Evolutionary conservation across 768 basidiomycete species (phyloP).

Genomic region (Rhodotorula sphaerocarpa): DNA sequence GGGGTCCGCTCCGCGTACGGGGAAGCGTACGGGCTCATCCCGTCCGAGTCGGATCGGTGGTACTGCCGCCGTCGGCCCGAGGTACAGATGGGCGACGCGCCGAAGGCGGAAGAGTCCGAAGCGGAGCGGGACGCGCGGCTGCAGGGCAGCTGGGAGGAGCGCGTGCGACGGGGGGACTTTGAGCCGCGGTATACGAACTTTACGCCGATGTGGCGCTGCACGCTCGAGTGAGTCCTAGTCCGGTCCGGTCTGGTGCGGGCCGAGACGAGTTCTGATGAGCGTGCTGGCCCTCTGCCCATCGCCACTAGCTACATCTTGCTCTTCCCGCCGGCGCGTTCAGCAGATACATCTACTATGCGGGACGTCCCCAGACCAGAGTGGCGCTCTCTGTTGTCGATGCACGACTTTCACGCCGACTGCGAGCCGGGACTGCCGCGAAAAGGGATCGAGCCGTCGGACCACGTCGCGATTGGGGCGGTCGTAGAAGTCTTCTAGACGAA

Average conservation of each 20-base stretch:
- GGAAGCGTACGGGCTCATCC: constrained; percentile 35
- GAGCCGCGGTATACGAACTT: constrained; percentile 33
- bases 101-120: constrained; percentile 42
- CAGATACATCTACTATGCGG: constrained; percentile 29
- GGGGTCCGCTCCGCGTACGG: constrained; percentile 25
- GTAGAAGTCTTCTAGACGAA: constrained; percentile 45
- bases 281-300: too few relatives aligned
- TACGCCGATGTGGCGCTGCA: constrained; percentile 31
- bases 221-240: constrained; percentile 15
- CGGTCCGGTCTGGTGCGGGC: too few relatives aligned
- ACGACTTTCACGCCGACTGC: constrained; percentile 52
- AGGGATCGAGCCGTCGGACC: constrained; percentile 76
- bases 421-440: constrained; percentile 68
- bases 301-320: constrained; percentile 97
- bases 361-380: constrained; percentile 21
- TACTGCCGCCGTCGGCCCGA: constrained; percentile 20
- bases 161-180: constrained; percentile 27
- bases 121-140: constrained; percentile 58
- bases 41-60: constrained; percentile 20
- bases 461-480: constrained; percentile 67
- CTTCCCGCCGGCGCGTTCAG: constrained; percentile 32
- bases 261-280: too few relatives aligned
- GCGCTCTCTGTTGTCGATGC: constrained; percentile 56
- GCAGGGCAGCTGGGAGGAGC: constrained; percentile 39
- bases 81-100: constrained; percentile 40